Base-by-base conservation (phyloP, 2,329 filamentous ascomycete genomes). In the Beauveria sp. region DNA sequence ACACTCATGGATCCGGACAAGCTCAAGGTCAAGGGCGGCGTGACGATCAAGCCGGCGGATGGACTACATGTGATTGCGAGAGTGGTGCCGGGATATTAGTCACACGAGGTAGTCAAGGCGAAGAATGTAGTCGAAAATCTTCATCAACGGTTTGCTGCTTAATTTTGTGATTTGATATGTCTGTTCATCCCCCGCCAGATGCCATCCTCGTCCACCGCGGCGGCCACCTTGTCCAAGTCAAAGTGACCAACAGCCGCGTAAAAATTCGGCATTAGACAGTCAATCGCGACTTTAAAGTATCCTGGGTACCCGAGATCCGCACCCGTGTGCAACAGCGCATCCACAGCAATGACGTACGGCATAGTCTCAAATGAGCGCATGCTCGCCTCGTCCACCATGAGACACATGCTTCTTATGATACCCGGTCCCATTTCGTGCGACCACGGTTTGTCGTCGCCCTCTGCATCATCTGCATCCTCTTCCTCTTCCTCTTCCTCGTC, bases 21-120 rank as follows among this genome's bases (percentile, higher is more conserved):
- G 66, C 71, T 93, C 52, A 74, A 83, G 52, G 85, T 96, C 64
- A 86, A 86, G 72, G 82, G 85, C 0, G 85, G 85, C 2, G 81
- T 95, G 53, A 96, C 92, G 22, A 80, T 85, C 7, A 84, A 85
- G 70, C 92, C 92, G 1, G 83, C 82, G 62, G 86, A 87, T 62
- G 91, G 91, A 0, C 75, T 97, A 70, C 80, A 83, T 68, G 83
- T 93, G 7, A 85, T 81, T 70, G 75, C 90, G 52, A 90, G 78
- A 69, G 76, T 84, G 55, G 69, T 91, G n/a, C 81, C 86, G 26
- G 87, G 86, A 0, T 91, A 88, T 63, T 74, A 50, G 42, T 50
- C 14, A 38, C 5, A 38, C 26, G 26, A 28, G 26, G 1, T 38
- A 38, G 14, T 16, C 34, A 38, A 6, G 12, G 31, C 31, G 12